Base-by-base conservation (phyloP, 164 flowering plant species). In the Magnolia changhungtana region DNA sequence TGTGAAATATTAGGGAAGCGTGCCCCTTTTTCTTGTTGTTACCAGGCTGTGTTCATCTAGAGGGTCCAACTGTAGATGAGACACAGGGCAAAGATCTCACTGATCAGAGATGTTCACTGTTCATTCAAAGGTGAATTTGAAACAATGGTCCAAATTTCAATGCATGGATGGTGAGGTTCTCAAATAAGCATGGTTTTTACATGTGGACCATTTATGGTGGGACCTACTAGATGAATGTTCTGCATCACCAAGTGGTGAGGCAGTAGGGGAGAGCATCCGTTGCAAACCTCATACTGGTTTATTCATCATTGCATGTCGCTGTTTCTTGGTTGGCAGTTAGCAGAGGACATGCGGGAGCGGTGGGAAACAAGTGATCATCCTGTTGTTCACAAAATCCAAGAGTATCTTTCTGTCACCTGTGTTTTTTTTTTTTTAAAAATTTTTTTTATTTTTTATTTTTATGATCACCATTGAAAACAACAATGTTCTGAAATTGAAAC, bases 291-390 rank as follows among this genome's bases (percentile, higher is more conserved):
- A 37, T 37, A 3, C 19, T 55, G 16, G 13, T 55, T 55, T 55
- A 55, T 55, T 59, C 52, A 24, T 18, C 19, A 63, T 64, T 59
- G 45, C 13, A 18, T 65, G 14, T n/a, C 13, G 18, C 50, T 69
- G 13, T 55, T 27, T 23, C 50, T 37, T 37, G 16, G n/a, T 29
- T 85, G 76, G 75, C 91, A 96, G 99, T 75, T 94, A 67, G 98
- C 90, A 50, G 99, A 94, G 79, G 98, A 93, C 80, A 50, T 93
- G 87, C 85, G 89, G 74, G 99, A 96, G 81, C 87, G 87, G 77
- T 94, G 96, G 98, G 99, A 96, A 77, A 94, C 98, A 24, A 89
- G 94, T 84, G 99, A 93, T 77, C 83, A 82, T 78, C 97, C 96
- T 23, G 91, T 93, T 76, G 95, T 96, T 78, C 96, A 94, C 84